Conservation (phyloP, 2,329 filamentous ascomycete species). For the Exutisphaerella laricina region DNA sequence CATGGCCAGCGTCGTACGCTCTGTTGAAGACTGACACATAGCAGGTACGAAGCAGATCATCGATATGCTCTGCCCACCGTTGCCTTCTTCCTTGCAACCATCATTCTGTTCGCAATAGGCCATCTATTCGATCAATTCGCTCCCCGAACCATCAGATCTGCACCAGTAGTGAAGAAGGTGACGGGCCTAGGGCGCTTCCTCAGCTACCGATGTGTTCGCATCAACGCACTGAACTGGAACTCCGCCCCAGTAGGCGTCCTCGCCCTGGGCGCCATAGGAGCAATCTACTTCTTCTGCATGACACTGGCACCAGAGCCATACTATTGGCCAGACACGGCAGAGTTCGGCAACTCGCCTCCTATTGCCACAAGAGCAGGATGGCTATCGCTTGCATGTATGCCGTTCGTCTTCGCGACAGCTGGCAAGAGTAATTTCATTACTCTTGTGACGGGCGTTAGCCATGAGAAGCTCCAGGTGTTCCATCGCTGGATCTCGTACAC, state of each 20-base stretch:
- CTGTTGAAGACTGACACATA: conserved; percentile 22
- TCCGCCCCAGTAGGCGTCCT: conserved; percentile 43
- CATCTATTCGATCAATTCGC: conserved; percentile 31
- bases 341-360: conserved; percentile 48
- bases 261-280: conserved; percentile 37
- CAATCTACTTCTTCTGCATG: conserved; percentile 45
- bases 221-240: conserved; percentile 36
- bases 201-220: conserved; percentile 37
- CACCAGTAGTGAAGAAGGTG: conserved; percentile 18
- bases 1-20: no score
- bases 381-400: conserved; percentile 48
- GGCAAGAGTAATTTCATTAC: conserved; percentile 54
- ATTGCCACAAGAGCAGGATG: conserved; percentile 50
- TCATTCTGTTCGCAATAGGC: conserved; percentile 44
- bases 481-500: conserved; percentile 51
- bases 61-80: conserved; percentile 49
- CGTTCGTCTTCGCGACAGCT: conserved; percentile 41
- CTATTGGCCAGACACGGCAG: conserved; percentile 34
- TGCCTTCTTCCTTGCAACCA: conserved; percentile 47
- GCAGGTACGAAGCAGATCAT: conserved; percentile 51
- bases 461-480: conserved; percentile 54
- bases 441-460: conserved; percentile 49
- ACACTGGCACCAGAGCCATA: conserved; percentile 43
- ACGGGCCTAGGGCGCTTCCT: conserved; percentile 38
- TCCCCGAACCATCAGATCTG: neutral